phyloP scores from a whole-genome alignment of 2,329 filamentous ascomycete genomes.

The Zasmidium citrigriseum region DNA sequence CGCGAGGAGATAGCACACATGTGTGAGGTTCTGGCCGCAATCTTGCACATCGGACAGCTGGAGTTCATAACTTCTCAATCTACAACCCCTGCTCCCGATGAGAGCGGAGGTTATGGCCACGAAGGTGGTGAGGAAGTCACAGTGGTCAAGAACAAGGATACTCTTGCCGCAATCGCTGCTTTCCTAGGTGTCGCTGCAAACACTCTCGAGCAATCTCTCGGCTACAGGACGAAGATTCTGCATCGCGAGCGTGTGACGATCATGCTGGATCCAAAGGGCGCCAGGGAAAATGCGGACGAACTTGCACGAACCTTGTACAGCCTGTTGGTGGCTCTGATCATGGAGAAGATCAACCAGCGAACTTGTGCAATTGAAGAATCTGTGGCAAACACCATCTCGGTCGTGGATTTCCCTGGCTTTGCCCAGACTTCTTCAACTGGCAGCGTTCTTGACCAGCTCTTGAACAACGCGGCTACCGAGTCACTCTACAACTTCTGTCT shows the following conservation, averaged over 20 bases:
- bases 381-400: conserved; percentile 89
- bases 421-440: conserved; percentile 79
- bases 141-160: conserved; percentile 89
- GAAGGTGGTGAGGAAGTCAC: conserved; percentile 87
- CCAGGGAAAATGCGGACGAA: conserved; percentile 89
- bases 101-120: conserved; percentile 94
- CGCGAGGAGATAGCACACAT: conserved; percentile 93
- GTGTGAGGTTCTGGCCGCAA: conserved; percentile 88
- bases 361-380: conserved; percentile 84
- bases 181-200: conserved; percentile 83
- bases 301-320: conserved; percentile 91
- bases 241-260: conserved; percentile 97
- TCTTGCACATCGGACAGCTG: conserved; percentile 95
- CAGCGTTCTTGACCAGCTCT: conserved; percentile 84
- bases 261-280: conserved; percentile 91
- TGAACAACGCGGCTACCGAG: conserved; percentile 93
- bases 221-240: conserved; percentile 96
- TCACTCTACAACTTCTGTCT: conserved; percentile 89
- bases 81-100: conserved; percentile 78
- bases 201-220: conserved; percentile 83
- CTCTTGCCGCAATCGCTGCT: conserved; percentile 81
- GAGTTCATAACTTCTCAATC: conserved; percentile 84
- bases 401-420: conserved; percentile 97
- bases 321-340: conserved; percentile 87
- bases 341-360: conserved; percentile 88